Evolutionary conservation across 2,329 filamentous ascomycete species (phyloP).

Genomic region (Xylariaceae sp.): DNA sequence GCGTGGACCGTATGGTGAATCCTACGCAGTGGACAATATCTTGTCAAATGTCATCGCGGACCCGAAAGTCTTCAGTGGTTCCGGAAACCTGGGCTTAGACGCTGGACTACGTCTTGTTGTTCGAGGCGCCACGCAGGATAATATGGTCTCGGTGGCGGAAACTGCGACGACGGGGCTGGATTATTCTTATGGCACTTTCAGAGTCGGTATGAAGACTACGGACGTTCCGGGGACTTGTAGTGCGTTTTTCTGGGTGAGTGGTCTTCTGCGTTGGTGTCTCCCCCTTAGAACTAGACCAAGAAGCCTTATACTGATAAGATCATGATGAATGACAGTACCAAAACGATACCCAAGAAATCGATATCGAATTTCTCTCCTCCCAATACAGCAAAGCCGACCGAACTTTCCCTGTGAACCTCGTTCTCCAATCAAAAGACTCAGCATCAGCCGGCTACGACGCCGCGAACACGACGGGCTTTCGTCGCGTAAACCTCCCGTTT

Average conservation of each 20-base stretch:
- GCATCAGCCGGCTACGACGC: slow-evolving; percentile 59
- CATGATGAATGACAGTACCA: slow-evolving; percentile 52
- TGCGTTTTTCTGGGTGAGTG: slow-evolving; percentile 72
- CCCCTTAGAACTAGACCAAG: not conserved
- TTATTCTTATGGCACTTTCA: slow-evolving; percentile 66
- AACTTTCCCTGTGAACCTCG: slow-evolving; percentile 64
- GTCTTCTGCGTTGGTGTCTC: not conserved
- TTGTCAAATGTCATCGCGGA: slow-evolving; percentile 46
- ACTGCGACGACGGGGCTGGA: slow-evolving; percentile 58
- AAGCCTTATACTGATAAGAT: slow-evolving; percentile 1
- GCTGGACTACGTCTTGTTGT: slow-evolving; percentile 58
- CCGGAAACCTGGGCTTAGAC: slow-evolving; percentile 41
- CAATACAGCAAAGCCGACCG: slow-evolving; percentile 52
- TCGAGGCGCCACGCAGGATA: slow-evolving; percentile 39
- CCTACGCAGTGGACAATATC: slow-evolving; percentile 55
- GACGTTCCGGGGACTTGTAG: slow-evolving; percentile 63
- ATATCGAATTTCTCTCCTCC: slow-evolving; percentile 72
- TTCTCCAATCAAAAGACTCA: slow-evolving; percentile 66
- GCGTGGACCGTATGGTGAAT: slow-evolving; percentile 63
- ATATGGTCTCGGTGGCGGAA: slow-evolving; percentile 60
- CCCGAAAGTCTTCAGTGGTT: slow-evolving; percentile 39
- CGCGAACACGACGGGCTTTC: slow-evolving; percentile 54
- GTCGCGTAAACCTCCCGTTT: slow-evolving; percentile 58
- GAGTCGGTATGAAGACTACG: slow-evolving; percentile 63
- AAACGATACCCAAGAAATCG: slow-evolving; percentile 76